phyloP scores from a whole-genome alignment of 495 filamentous ascomycete species.

The Penicillium alfredii region DNA sequence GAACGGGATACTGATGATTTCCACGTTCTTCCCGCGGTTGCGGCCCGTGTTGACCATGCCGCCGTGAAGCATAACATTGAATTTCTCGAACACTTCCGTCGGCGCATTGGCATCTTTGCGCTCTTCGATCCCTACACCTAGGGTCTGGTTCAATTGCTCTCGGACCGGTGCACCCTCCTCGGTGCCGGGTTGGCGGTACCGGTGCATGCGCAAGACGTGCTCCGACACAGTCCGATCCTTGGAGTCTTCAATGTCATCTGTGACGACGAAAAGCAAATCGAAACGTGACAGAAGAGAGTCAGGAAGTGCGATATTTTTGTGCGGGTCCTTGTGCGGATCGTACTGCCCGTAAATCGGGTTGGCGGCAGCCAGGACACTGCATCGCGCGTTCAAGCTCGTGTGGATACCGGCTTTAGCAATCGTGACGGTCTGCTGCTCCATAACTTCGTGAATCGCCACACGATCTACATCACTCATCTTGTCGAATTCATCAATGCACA shows the following conservation, averaged over 20 bases:
- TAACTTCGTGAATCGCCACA: slow-evolving; percentile 99
- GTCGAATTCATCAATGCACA: slow-evolving; percentile 99
- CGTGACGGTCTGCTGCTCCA: slow-evolving; percentile 99
- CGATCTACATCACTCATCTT: slow-evolving; percentile 99
- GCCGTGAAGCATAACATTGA: slow-evolving; percentile 90
- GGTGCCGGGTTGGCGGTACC: slow-evolving; percentile 87
- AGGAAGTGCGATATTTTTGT: slow-evolving; percentile 95
- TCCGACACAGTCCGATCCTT: slow-evolving; percentile 89
- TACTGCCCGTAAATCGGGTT: slow-evolving; percentile 99
- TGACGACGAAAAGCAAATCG: slow-evolving; percentile 96
- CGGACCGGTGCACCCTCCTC: slow-evolving; percentile 95
- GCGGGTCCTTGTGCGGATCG: slow-evolving; percentile 96
- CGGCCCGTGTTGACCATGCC: slow-evolving; percentile 75
- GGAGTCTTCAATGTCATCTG: slow-evolving; percentile 93
- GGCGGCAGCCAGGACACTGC: slow-evolving; percentile 92
- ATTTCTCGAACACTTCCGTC: slow-evolving; percentile 94
- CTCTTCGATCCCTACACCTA: slow-evolving; percentile 82
- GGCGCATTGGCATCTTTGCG: slow-evolving; percentile 65
- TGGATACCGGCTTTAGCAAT: slow-evolving; percentile 99
- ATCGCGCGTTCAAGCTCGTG: slow-evolving; percentile 93
- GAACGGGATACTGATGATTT: slow-evolving; percentile 96
- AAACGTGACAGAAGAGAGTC: slow-evolving; percentile 98
- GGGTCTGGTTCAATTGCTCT: slow-evolving; percentile 75
- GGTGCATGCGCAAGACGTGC: slow-evolving; percentile 95
- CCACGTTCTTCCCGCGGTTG: slow-evolving; percentile 65